Evolutionary conservation across 2,329 filamentous ascomycete species (phyloP).

Genomic region (Cladorrhinum sp.): DNA sequence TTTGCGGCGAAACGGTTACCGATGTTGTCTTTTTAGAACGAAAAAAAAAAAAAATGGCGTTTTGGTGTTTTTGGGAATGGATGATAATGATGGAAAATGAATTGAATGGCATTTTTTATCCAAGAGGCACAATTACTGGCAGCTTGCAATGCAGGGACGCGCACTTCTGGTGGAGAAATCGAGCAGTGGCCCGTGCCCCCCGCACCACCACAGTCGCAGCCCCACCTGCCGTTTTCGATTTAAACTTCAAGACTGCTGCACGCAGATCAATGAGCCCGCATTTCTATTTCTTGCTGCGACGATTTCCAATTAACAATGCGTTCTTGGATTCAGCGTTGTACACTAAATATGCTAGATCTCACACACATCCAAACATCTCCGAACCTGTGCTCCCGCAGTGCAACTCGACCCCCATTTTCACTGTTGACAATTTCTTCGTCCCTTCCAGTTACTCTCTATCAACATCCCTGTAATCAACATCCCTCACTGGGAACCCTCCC

Average conservation of each 20-base stretch:
- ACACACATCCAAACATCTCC: no score
- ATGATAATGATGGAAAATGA: neutral
- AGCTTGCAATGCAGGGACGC: no score
- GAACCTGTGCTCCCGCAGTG: no score
- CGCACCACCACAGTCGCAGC: neutral
- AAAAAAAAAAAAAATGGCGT: neutral
- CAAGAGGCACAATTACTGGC: no score
- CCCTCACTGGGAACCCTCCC: conserved; percentile 30
- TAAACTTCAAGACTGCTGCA: no score
- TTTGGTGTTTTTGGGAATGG: neutral
- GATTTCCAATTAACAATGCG: no score
- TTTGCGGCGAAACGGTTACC: conserved; percentile 20
- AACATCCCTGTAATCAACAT: conserved; percentile 35
- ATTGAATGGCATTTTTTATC: neutral
- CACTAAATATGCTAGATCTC: no score
- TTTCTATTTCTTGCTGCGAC: no score
- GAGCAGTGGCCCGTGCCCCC: neutral
- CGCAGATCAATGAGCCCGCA: no score
- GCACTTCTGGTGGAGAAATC: neutral
- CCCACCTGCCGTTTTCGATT: neutral
- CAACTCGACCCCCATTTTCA: no score
- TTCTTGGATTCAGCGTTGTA: no score
- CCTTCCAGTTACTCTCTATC: neutral
- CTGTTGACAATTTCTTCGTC: neutral
- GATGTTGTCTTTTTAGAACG: conserved; percentile 13